Conservation (phyloP, 75 land plant genomes). For the Pinus taeda region DNA sequence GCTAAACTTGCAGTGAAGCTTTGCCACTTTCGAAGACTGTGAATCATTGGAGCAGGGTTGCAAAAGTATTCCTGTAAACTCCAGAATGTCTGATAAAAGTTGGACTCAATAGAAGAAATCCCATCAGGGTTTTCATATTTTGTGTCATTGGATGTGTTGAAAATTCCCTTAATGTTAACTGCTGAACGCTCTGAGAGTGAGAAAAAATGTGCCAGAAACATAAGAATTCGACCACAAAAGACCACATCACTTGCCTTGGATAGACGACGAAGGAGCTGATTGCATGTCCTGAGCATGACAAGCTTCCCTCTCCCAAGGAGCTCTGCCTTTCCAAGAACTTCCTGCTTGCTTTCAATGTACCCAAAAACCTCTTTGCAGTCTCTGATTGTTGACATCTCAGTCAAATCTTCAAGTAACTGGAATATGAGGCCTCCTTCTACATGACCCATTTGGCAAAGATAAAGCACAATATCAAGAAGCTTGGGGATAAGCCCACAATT, state of each 20-base stretch:
- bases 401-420: constrained; percentile 94
- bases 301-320: constrained; percentile 98
- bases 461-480: constrained; percentile 91
- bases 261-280: constrained; percentile 94
- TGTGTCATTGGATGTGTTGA: constrained; percentile 96
- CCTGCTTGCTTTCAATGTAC: constrained; percentile 95
- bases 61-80: constrained; percentile 95
- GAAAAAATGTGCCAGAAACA: constrained; percentile 98
- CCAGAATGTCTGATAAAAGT: constrained; percentile 98
- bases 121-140: constrained; percentile 91
- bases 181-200: constrained; percentile 98
- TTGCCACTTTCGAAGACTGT: constrained; percentile 79
- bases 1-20: constrained; percentile 75
- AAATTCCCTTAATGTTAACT: constrained; percentile 95
- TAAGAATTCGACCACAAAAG: constrained; percentile 95
- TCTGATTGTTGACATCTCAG: constrained; percentile 96
- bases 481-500: constrained; percentile 64
- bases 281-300: constrained; percentile 99
- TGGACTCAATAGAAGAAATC: constrained; percentile 86
- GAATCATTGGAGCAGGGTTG: constrained; percentile 61
- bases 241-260: constrained; percentile 99
- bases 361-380: constrained; percentile 96
- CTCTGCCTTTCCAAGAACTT: constrained; percentile 89
- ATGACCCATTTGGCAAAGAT: constrained; percentile 91
- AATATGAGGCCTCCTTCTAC: constrained; percentile 99